phyloP scores from a whole-genome alignment of 176 grass and related monocot species.

The Triticum aestivum region DNA sequence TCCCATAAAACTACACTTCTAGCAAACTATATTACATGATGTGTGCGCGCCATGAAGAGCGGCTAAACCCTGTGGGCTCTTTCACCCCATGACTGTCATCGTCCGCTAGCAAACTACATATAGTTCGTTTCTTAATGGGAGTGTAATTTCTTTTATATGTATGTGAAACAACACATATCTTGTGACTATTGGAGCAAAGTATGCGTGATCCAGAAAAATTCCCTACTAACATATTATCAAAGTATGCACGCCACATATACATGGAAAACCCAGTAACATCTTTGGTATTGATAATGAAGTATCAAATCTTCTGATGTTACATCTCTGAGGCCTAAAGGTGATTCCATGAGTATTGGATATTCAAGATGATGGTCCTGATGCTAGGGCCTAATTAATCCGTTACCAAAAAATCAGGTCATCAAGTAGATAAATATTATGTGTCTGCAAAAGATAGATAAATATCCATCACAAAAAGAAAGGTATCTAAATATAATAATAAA shows the following conservation, averaged over 20 bases:
- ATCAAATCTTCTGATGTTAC: not conserved
- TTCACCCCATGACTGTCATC: too few species aligned
- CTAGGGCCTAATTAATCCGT: constrained; percentile 4
- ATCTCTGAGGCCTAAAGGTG: not conserved
- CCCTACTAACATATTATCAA: too few species aligned
- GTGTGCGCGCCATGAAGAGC: too few species aligned
- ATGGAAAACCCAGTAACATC: not conserved
- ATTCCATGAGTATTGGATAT: not conserved
- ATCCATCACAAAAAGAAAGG: not conserved
- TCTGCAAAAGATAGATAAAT: not conserved
- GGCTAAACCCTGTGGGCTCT: too few species aligned
- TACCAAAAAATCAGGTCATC: not conserved
- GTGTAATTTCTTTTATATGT: too few species aligned
- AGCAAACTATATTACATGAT: not conserved
- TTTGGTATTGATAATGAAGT: not conserved
- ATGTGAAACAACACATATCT: too few species aligned
- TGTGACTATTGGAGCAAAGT: too few species aligned
- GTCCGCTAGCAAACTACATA: too few species aligned
- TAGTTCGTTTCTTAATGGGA: too few species aligned
- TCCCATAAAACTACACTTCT: not conserved
- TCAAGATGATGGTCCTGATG: not conserved
- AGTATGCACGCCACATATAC: too few species aligned
- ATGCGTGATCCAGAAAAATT: too few species aligned
- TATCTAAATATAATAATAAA: too few species aligned
- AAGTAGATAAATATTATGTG: not conserved